Evolutionary conservation across 116 monocot genomes (phyloP), one percentile per base, ranked within the genome.

Genomic region (Zostera marina): DNA sequence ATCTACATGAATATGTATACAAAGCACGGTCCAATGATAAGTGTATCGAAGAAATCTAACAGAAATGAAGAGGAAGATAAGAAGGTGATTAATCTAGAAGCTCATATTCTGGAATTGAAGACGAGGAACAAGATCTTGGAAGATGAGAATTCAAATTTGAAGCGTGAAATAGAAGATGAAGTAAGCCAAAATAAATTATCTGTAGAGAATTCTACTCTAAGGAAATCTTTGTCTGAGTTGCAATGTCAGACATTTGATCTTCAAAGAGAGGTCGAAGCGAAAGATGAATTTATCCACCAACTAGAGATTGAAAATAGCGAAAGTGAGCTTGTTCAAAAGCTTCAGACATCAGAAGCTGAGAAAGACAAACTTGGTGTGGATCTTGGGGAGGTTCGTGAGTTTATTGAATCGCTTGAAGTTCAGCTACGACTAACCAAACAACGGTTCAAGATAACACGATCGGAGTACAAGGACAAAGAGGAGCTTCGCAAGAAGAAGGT

Each of bases 371-470:
- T 70, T 23, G 73, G 62, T 11, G 74, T 53, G 69, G 84, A 81
- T 42, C 39, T 58, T 17, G 45, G 22, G 44, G 81, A 68, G 55
- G 67, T 90, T 26, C 45, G 60, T 22, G 74, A 66, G 43, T 61
- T 74, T 41, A 22, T 81, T 44, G 71, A 81, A 66, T 70, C 65
- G 11, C 66, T 86, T 1, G 84, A 84, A 66, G 87, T 87, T 32
- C 85, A 85, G 42, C 58, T 88, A 38, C 74, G 88, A 20, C 65
- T 94, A 0, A 63, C 74, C 10, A 87, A 76, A 15, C 85, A 85
- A 53, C 85, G 77, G 63, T 71, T 88, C 47, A 84, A 79, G 54
- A 58, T 88, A 6, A 88, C 94, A 4, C 84, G 84, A 66, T 80
- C 75, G 15, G 85, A 88, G 60, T 64, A 56, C 72, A 82, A 67